phyloP scores from a whole-genome alignment of 1,139 yeast genomes.

The Magnusiomyces ingens region DNA sequence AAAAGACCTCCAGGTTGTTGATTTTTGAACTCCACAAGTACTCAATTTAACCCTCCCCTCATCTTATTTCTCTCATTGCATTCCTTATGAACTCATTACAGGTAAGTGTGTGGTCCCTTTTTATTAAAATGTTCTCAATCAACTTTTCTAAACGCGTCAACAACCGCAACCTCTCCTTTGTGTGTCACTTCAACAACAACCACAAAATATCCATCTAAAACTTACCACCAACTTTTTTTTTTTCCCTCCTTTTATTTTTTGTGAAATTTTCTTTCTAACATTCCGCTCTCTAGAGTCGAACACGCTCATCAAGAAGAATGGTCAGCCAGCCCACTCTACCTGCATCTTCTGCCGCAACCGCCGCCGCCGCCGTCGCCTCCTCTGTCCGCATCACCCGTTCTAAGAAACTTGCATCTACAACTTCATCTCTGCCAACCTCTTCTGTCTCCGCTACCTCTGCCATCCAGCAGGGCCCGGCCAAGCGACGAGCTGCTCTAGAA shows the following conservation, averaged over 20 bases:
- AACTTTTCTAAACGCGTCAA: constrained; percentile 4
- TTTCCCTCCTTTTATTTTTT: background rate
- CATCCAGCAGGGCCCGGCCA: background rate
- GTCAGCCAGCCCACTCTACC: constrained; percentile 2
- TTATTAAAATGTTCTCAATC: background rate
- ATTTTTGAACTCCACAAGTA: too few species aligned
- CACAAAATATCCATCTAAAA: background rate
- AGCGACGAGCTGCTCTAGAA: constrained; percentile 29
- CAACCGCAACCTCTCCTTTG: background rate
- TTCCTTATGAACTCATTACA: constrained; percentile 11
- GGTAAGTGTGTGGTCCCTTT: constrained; percentile 5
- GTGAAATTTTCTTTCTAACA: background rate
- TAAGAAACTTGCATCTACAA: background rate
- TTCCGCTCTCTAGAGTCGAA: background rate
- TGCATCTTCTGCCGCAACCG: constrained; percentile 1
- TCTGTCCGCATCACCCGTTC: constrained; percentile 6
- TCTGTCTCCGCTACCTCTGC: too few species aligned
- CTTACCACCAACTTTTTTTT: background rate
- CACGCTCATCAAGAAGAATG: constrained; percentile 11
- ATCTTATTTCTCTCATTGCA: background rate
- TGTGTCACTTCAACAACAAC: too few species aligned
- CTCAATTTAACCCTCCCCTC: too few species aligned
- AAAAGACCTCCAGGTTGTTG: too few species aligned
- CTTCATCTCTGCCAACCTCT: constrained; percentile 4
- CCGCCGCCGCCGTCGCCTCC: constrained; percentile 8